Base-by-base conservation (phyloP, 345 rosid species). In the Chamaenerion angustifolium region DNA sequence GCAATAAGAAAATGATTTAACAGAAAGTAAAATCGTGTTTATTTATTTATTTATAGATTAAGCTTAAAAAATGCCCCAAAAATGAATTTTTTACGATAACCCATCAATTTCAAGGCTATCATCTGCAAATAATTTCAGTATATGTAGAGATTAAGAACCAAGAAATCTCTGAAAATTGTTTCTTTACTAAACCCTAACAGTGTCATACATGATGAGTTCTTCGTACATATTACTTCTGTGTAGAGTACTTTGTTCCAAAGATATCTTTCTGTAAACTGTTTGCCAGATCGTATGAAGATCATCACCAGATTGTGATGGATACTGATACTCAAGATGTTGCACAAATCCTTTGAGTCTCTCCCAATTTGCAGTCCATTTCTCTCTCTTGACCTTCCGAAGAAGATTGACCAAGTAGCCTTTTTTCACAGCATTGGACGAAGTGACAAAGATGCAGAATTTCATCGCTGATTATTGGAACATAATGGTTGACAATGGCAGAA, bases 231-330 rank as follows among this genome's bases (percentile, higher is more conserved):
- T 80, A 51, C 61, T 68, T 66, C 77, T 70, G 66, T 86, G 73
- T 64, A 57, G 61, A 63, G 67, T 44, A 27, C 73, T 68, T 45
- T 16, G 76, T 62, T 71, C 51, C 0, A 76, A 63, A 42, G 85
- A 61, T 51, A 59, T 61, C 80, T 76, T 86, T 4, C 72, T 77
- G 0, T 77, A 71, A 65, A 83, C 74, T 10, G 85, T 87, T 16
- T 69, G 55, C 95, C 98, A 90, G 52, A 86, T 80, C 95, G 81
- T 86, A 63, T 86, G 80, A 43, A 90, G 87, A 11, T 89, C 84
- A 68, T 86, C 98, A 63, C 77, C 76, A 46, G 76, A 55, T 51
- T 42, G 68, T 15, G 98, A 81, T 47, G 89, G 95, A 61, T 76
- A 81, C 43, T 59, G 75, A 71, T 77, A 90, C 68, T 83, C 82